Evolutionary conservation across 2,329 filamentous ascomycete genomes (phyloP).

Genomic region (Venturiaceae sp.): DNA sequence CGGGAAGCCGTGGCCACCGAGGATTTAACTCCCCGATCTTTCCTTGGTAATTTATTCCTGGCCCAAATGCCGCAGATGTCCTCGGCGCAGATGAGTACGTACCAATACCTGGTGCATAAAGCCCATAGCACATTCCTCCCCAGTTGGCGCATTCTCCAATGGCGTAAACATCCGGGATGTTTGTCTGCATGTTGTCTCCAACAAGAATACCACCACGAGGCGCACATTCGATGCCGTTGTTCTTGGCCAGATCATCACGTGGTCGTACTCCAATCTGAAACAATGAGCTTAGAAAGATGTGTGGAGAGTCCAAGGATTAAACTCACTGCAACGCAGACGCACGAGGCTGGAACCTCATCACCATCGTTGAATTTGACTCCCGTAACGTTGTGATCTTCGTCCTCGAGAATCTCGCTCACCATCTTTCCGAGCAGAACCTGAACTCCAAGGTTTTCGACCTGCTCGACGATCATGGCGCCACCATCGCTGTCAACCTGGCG

Average conservation of each 20-base stretch:
- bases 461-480: constrained; percentile 69
- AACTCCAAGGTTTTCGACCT: constrained; percentile 67
- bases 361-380: constrained; percentile 76
- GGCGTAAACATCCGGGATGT: constrained; percentile 64
- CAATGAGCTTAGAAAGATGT: constrained; percentile 1
- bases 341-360: constrained; percentile 64
- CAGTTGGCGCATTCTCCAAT: constrained; percentile 88
- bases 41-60: too few relatives aligned
- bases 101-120: constrained; percentile 82
- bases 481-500: constrained; percentile 76
- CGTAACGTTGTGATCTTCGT: constrained; percentile 55
- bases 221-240: constrained; percentile 61
- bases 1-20: too few relatives aligned
- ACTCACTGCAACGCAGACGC: constrained; percentile 68
- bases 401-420: constrained; percentile 61
- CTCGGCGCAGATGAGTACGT: too few relatives aligned
- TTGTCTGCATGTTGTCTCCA: constrained; percentile 60
- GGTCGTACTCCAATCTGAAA: constrained; percentile 66
- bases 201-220: constrained; percentile 68
- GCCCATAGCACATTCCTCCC: constrained; percentile 74
- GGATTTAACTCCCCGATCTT: too few relatives aligned
- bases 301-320: not conserved
- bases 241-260: constrained; percentile 64
- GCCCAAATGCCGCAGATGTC: too few relatives aligned
- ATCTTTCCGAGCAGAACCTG: constrained; percentile 71